These are phyloP conservation scores for Globisporangium canariense DNA, from an alignment of 352 stramenopile species.

Conservation along the genomic window DNA sequence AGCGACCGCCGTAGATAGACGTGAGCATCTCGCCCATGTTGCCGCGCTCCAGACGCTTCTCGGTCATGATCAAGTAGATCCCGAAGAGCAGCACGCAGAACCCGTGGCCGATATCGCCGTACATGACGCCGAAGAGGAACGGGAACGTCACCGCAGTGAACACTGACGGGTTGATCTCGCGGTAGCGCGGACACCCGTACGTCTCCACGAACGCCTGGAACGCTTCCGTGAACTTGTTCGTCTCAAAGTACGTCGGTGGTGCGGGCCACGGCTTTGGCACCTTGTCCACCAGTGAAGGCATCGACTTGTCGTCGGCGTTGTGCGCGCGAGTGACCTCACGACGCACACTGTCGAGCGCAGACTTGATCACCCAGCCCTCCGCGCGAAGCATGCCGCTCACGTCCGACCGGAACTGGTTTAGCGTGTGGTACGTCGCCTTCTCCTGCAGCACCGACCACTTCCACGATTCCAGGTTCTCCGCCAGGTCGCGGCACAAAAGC, in stretches of 20 bases:
- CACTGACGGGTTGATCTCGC: conserved; percentile 97
- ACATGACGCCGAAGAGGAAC: conserved; percentile 99
- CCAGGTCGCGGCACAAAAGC: conserved; percentile 91
- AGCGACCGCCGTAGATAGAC: conserved; percentile 92
- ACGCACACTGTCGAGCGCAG: conserved; percentile 77
- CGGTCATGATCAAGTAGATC: conserved; percentile 93
- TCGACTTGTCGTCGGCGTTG: conserved; percentile 91
- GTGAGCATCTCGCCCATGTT: conserved; percentile 91
- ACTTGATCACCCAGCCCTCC: conserved; percentile 95
- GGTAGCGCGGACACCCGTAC: conserved; percentile 98
- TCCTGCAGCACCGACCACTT: conserved; percentile 96
- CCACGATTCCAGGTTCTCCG: conserved; percentile 94
- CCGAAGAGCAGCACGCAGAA: conserved; percentile 94
- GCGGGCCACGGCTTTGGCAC: conserved; percentile 95
- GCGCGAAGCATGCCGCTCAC: conserved; percentile 95
- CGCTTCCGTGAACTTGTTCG: conserved; percentile 98
- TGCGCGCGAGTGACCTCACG: conserved; percentile 88
- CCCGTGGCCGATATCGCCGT: conserved; percentile 98
- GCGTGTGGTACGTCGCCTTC: conserved; percentile 97
- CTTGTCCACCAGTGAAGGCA: conserved; percentile 91
- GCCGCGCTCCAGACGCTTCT: conserved; percentile 82
- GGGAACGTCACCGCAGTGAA: conserved; percentile 99
- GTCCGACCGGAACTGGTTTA: conserved; percentile 98
- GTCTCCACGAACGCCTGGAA: conserved; percentile 99
- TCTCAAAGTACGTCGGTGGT: conserved; percentile 98